Evolutionary conservation across 768 basidiomycete genomes (phyloP).

Genomic region (Leccinum incarnatum): DNA sequence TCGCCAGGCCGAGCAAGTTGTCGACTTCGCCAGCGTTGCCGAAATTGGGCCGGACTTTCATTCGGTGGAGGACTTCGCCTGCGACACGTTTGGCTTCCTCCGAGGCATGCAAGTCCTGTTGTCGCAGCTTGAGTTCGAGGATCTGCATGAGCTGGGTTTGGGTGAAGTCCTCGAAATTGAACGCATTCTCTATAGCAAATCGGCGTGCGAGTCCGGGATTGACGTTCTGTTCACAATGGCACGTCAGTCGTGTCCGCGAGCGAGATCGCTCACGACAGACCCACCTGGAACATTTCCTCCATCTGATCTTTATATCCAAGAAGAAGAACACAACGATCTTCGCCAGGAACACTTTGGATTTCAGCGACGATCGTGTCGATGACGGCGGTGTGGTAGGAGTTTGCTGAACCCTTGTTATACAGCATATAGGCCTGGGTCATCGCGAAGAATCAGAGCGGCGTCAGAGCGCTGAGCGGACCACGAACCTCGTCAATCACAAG

Average conservation of each 20-base stretch:
- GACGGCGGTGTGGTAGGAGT: background rate
- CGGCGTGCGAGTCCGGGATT: background rate
- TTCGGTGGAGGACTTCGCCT: too few relatives aligned
- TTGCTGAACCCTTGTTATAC: background rate
- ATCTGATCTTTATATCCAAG: background rate
- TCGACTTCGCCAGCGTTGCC: too few relatives aligned
- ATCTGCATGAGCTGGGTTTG: too few relatives aligned
- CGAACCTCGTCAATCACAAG: background rate
- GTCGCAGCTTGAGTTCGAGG: too few relatives aligned
- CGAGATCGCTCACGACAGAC: background rate
- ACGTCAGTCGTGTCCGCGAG: background rate
- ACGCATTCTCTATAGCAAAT: background rate
- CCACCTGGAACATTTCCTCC: background rate
- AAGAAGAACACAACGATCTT: background rate
- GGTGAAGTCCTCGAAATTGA: background rate
- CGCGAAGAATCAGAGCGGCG: background rate
- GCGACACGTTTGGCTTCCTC: too few relatives aligned
- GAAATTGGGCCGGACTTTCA: too few relatives aligned
- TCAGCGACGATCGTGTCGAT: background rate
- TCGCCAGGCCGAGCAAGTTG: too few relatives aligned
- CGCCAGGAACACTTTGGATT: background rate
- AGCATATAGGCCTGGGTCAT: background rate
- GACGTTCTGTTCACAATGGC: background rate
- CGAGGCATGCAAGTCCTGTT: too few relatives aligned
- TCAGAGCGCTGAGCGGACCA: background rate